These are phyloP conservation scores for Gossypium thurberi DNA, from an alignment of 345 rosid genomes.

Conservation along the genomic window DNA sequence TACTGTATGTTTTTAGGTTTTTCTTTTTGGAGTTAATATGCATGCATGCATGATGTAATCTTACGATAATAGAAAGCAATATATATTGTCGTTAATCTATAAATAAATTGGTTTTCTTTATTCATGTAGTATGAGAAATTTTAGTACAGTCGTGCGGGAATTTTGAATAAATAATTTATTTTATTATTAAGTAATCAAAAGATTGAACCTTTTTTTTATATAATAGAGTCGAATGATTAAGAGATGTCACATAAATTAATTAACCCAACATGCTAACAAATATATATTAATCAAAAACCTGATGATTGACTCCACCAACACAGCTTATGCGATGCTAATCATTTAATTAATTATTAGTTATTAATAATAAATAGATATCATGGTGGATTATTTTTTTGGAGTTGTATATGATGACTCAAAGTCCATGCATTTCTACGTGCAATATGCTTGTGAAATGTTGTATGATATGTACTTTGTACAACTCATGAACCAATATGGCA, in stretches of 20 bases:
- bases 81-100: no score
- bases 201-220: background rate
- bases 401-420: background rate
- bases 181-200: no score
- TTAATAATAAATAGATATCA: background rate
- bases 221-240: background rate
- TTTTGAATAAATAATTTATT: no score
- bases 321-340: background rate
- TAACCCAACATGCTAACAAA: background rate
- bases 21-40: no score
- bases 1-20: no score
- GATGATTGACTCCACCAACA: background rate
- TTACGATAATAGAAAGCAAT: no score
- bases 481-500: background rate
- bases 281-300: background rate
- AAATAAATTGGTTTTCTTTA: background rate
- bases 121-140: no score
- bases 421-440: background rate
- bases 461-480: background rate
- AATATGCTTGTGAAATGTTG: background rate
- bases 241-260: background rate
- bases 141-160: no score
- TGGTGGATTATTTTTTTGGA: background rate
- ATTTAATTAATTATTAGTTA: background rate
- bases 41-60: no score